Evolutionary conservation across 106 monocot genomes (phyloP), one percentile per base, ranked within the genome.

Genomic region (Vanilla planifolia): DNA sequence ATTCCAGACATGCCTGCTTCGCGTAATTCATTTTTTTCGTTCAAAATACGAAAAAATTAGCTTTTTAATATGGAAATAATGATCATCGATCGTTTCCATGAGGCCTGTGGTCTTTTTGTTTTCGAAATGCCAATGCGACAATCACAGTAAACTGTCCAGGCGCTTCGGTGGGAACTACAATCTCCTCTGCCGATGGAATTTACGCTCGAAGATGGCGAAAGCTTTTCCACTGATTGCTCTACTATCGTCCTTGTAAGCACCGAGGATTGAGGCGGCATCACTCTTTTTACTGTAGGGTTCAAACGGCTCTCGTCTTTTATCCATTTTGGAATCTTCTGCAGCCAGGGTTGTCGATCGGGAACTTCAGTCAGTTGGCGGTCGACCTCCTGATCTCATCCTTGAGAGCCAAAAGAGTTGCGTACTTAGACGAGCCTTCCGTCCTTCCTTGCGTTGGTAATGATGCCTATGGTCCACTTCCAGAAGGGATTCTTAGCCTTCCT

Each of bases 391-490:
- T 92, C 20, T 66, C 98, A 3, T 82, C 98, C 14, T 57, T 47
- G 2, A 45, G 68, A 41, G 85, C 98, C 27, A 68, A 43, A 37
- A 72, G 75, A 68, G 85, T 88, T 28, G 98, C 73, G 11, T 92
- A 65, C 41, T 59, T 99, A 71, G 98, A 99, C 62, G 92, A 92
- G 57, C 85, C 98, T 0, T 82, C 77, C 2, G 67, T 99, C 46
- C 85, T 99, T 27, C 98, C 98, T 7, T 99, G 92, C 71, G 92
- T 85, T 2, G 98, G 98, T 11, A 99, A 99, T 75, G 87, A 99
- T 43, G 88, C 98, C 6, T 99, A 87, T 56, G 71, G 72, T 22
- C 85, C 92, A 10, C 52, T 52, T 5, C 75, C 92, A 8, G 72
- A 61, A 14, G 98, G 92, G 14, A 77, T 79, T 48, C 84, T 99